phyloP scores from a whole-genome alignment of 2,329 filamentous ascomycete species.

The Neoarthrinium moseri region DNA sequence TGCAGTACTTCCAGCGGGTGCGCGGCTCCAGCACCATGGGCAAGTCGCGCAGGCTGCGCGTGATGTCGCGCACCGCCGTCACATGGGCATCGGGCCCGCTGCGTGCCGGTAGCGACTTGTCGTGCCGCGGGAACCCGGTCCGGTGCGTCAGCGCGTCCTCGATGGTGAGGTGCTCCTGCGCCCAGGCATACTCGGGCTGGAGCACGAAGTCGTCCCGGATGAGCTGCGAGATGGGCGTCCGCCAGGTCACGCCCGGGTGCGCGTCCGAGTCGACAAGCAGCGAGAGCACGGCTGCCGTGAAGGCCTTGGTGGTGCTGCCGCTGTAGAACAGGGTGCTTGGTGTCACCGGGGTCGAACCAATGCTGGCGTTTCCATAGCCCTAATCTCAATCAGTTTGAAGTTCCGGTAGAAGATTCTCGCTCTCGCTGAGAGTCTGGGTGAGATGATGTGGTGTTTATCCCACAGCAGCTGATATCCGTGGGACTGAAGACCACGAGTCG shows the following conservation, averaged over 20 bases:
- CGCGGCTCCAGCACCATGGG: slow-evolving; percentile 42
- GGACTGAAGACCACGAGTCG: no score
- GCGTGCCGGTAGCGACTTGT: slow-evolving; percentile 26
- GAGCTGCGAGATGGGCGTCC: slow-evolving; percentile 41
- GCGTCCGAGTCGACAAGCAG: slow-evolving; percentile 45
- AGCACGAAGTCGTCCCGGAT: slow-evolving; percentile 51
- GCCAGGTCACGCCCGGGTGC: slow-evolving; percentile 38
- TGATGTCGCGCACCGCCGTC: slow-evolving; percentile 33
- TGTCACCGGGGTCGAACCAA: slow-evolving; percentile 38
- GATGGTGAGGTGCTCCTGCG: slow-evolving; percentile 45
- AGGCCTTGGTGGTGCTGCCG: slow-evolving; percentile 54
- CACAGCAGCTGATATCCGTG: no score
- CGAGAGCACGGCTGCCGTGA: slow-evolving; percentile 48
- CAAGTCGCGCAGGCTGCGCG: slow-evolving; percentile 41
- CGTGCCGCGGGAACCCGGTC: slow-evolving; percentile 45
- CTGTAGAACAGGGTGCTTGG: slow-evolving; percentile 50
- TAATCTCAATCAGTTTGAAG: no score
- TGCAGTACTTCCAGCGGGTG: slow-evolving; percentile 47
- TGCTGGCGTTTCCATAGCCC: slow-evolving; percentile 41
- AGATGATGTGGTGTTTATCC: no score
- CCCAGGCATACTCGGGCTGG: slow-evolving; percentile 31
- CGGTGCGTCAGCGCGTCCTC: slow-evolving; percentile 54
- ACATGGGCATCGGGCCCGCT: slow-evolving; percentile 29
- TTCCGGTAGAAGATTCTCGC: no score
- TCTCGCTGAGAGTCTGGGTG: no score